Conservation (phyloP, 441 rosid genomes). For the Sinapis alba region DNA sequence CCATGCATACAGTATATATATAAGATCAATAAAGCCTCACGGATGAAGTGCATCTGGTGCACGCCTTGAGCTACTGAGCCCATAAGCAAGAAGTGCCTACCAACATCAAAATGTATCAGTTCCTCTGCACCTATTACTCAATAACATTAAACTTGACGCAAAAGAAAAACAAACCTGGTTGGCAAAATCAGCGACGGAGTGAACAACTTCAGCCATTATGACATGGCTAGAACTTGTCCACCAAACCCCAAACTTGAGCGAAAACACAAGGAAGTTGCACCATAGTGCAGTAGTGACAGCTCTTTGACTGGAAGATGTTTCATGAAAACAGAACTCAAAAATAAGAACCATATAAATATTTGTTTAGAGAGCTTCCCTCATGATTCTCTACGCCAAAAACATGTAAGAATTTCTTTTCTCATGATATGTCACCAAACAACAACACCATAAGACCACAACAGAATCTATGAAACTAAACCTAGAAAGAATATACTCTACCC, state of each 20-base stretch:
- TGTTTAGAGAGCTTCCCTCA: background rate
- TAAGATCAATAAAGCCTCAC: constrained; percentile 50
- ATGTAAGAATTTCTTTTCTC: background rate
- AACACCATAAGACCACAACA: background rate
- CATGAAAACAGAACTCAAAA: constrained; percentile 19
- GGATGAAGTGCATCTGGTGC: constrained; percentile 99
- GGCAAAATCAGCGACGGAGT: constrained; percentile 94
- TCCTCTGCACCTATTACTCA: constrained; percentile 38
- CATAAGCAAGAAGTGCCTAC: constrained; percentile 98
- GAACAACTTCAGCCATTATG: constrained; percentile 92
- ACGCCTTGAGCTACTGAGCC: constrained; percentile 96
- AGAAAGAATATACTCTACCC: no score
- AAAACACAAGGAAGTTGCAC: constrained; percentile 96
- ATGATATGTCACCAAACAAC: background rate
- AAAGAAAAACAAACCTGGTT: constrained; percentile 61
- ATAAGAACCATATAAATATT: constrained; percentile 5
- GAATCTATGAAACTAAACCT: constrained; percentile 1
- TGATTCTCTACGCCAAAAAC: background rate
- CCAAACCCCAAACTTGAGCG: constrained; percentile 97
- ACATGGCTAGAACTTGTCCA: constrained; percentile 91
- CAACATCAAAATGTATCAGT: constrained; percentile 49
- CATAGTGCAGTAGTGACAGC: constrained; percentile 97
- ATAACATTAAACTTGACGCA: constrained; percentile 16
- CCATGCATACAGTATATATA: background rate
- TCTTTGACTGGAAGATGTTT: constrained; percentile 67